Evolutionary conservation across 169 alveolate genomes (phyloP), one percentile per base, ranked within the genome.

Genomic region (Plasmodium falciparum): DNA sequence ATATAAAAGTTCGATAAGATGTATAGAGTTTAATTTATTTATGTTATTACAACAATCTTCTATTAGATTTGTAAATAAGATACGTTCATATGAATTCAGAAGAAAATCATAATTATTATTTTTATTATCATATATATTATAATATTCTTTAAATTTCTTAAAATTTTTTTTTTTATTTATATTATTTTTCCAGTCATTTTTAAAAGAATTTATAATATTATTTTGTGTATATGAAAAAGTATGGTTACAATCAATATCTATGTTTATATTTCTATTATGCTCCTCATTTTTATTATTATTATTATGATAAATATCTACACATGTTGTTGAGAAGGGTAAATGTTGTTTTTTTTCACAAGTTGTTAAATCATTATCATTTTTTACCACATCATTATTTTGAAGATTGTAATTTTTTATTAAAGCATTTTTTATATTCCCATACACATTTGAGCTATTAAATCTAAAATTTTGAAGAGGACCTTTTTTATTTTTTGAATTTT

Each of bases 1-100:
- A 47, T 67, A 80, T 26, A 80, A 50, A 12, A 80, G 83, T 47
- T 80, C 90, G 9, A 67, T 47, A 0, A 80, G 52, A 47, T 66
- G 61, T 45, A 22, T 6, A 67, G 67, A 52, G 15, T 67, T 80
- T 29, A 80, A n/a, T 26, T 1, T 2, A 13, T 80, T 83, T 9
- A 80, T 67, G 39, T 80, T 80, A 15, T 80, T 80, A 72, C 90
- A 80, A 59, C 90, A 80, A 49, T 80, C 90, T 20, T 80, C 90
- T 0, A 80, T 67, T n/a, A 80, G 49, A 56, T 80, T 80, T n/a
- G 76, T 61, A 39, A 80, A 69, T 39, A 80, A 59, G 5, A 80
- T 80, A 12, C 90, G 67, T 49, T 80, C 83, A 52, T 70, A 80
- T 2, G 90, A 69, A 8, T 80, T 69, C 3, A 80, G 33, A 2